A percentile compares a stretch with the other conserved stretches of the same genome.
Conservation (phyloP, 2,329 filamentous ascomycete genomes). For the Colletotrichum chlorophyti region DNA sequence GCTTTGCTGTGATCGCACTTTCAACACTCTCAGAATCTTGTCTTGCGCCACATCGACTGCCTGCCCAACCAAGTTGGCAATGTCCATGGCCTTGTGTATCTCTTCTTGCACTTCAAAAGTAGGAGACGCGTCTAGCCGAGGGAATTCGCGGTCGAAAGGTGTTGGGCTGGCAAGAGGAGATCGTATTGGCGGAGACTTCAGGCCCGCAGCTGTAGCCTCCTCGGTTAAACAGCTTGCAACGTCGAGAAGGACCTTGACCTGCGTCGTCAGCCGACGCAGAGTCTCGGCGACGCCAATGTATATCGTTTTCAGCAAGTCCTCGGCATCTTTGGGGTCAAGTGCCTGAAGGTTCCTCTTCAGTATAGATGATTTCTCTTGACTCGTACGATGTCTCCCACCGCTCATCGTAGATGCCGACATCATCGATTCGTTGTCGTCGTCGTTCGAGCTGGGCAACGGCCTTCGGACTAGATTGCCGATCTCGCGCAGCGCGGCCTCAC, state of each 20-base stretch:
- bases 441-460: conserved; percentile 88
- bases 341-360: conserved; percentile 87
- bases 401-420: conserved; percentile 82
- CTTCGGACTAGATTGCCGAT: conserved; percentile 84
- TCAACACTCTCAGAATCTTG: conserved; percentile 76
- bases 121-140: conserved; percentile 15
- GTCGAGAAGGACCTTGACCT: conserved; percentile 94
- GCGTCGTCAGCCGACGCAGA: conserved; percentile 82
- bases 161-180: conserved; percentile 61
- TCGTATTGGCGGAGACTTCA: conserved; percentile 55
- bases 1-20: conserved; percentile 78
- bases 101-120: conserved; percentile 71
- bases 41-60: conserved; percentile 84
- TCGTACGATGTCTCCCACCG: conserved; percentile 71
- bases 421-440: conserved; percentile 92
- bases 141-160: conserved; percentile 29
- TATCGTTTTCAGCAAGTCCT: conserved; percentile 80
- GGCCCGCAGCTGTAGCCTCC: conserved; percentile 40
- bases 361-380: conserved; percentile 89
- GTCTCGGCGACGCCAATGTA: conserved; percentile 91
- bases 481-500: conserved; percentile 84
- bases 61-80: conserved; percentile 79
- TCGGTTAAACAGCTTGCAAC: conserved; percentile 79
- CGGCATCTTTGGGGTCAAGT: conserved; percentile 83
- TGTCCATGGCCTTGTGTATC: conserved; percentile 77